phyloP scores from a whole-genome alignment of 257 asterid species.

The Ocimum tenuiflorum region DNA sequence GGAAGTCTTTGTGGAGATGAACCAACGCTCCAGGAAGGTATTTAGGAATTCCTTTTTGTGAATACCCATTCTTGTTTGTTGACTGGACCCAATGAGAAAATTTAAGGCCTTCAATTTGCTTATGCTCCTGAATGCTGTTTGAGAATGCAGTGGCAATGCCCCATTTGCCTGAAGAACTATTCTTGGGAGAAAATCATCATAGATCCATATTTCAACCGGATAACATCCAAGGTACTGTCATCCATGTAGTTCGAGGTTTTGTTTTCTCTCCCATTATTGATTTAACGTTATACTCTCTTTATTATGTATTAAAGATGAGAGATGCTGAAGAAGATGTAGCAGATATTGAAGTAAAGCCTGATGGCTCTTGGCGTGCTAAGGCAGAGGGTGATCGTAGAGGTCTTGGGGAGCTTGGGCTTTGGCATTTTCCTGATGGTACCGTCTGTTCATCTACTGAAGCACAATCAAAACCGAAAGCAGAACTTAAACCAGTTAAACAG shows the following conservation, averaged over 20 bases:
- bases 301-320: conserved; percentile 39
- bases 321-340: conserved; percentile 78
- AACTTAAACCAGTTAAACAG: conserved; percentile 53
- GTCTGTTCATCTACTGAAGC: conserved; percentile 38
- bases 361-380: conserved; percentile 99
- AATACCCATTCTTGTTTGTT: not conserved
- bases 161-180: conserved; percentile 90
- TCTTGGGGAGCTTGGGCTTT: conserved; percentile 73
- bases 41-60: conserved; percentile 11
- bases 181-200: conserved; percentile 71
- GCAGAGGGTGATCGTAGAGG: conserved; percentile 52
- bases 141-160: conserved; percentile 96
- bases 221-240: conserved; percentile 59
- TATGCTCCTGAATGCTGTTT: conserved; percentile 18
- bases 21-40: conserved; percentile 89
- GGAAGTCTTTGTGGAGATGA: conserved; percentile 89
- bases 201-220: conserved; percentile 84
- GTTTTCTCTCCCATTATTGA: conserved; percentile 2
- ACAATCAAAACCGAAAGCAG: conserved; percentile 63
- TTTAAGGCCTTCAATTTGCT: not conserved
- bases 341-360: conserved; percentile 95
- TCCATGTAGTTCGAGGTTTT: not conserved
- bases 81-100: not conserved
- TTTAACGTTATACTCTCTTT: conserved; percentile 4
- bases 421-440: conserved; percentile 94